Conservation (phyloP, 2,329 filamentous ascomycete genomes). For the Ampelomyces quisqualis region DNA sequence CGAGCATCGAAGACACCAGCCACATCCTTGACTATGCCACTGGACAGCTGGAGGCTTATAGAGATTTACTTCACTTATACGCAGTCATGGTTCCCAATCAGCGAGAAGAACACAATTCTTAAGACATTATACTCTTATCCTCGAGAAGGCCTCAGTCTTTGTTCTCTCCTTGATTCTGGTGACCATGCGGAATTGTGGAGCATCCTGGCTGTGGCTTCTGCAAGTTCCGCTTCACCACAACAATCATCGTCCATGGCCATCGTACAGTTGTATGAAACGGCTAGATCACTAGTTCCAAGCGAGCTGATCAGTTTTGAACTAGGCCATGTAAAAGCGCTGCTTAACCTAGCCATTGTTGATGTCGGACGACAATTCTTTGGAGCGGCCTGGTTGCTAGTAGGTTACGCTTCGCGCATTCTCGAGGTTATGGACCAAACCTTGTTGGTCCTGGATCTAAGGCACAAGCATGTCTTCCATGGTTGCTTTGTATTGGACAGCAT, state of each 20-base stretch:
- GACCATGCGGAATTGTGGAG: conserved; percentile 51
- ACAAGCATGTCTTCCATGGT: conserved; percentile 53
- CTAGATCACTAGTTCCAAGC: conserved; percentile 33
- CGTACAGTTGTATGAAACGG: conserved; percentile 29
- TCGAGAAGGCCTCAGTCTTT: conserved; percentile 42
- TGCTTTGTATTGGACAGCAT: conserved; percentile 65
- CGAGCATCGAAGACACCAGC: no score
- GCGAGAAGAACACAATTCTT: conserved; percentile 65
- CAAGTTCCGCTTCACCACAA: not conserved
- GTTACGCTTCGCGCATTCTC: conserved; percentile 61
- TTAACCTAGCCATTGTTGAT: conserved; percentile 61
- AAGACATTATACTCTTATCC: conserved; percentile 59
- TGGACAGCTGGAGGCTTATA: conserved; percentile 61
- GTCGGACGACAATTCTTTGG: conserved; percentile 59
- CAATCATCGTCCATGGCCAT: conserved; percentile 6
- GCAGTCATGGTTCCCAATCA: conserved; percentile 73
- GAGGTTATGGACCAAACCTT: conserved; percentile 45
- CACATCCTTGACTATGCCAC: no score
- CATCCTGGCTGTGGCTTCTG: conserved; percentile 44
- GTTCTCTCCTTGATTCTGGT: conserved; percentile 28
- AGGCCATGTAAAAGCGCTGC: conserved; percentile 47
- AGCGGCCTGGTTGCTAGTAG: conserved; percentile 65
- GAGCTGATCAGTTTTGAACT: conserved; percentile 38
- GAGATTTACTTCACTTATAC: conserved; percentile 75
- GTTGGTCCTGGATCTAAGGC: conserved; percentile 33